Base-by-base conservation (phyloP, 2,329 filamentous ascomycete species). In the Rhynchosporium agropyri region DNA sequence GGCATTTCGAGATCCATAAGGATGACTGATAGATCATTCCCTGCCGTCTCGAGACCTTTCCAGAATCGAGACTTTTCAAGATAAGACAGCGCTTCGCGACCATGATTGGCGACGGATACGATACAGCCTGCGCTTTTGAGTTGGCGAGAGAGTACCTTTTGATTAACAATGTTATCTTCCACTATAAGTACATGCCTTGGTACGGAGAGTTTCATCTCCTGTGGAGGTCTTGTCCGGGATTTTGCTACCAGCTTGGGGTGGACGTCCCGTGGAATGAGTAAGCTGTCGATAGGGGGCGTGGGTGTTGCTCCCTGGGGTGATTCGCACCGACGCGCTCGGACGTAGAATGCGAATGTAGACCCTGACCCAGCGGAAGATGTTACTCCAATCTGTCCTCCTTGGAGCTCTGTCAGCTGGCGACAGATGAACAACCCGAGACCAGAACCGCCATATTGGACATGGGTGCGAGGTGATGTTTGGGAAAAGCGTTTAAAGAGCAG, bases 1-100 rank as follows among this genome's bases (percentile, higher is more conserved):
- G 89, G 89, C 89, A 91, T 91, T 71, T 90, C 87, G 63, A 90
- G 84, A 71, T 91, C 89, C 89, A 91, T 91, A 13, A 91, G 78
- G 13, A 91, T 82, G 6, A 90, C 77, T 42, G 83, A 83, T 36
- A 88, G 76, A 1, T 78, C 76, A n/a, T 80, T 63, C 1, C 61
- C 64, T 10, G 36, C 15, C 3, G 33, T 60, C 3, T 62, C 61
- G 5, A 36, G 43, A 28, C 63, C 59, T 28, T 55, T 53, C 62
- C 67, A 70, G 48, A 67, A 61, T 50, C 66, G 58, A 1, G 67
- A 57, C 28, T 56, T 63, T 28, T 57, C 49, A 1, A 73, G 56
- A 20, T 68, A 68, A 8, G 84, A 79, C 15, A 86, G 76, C 0
- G 83, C 83, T 69, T 86, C 83, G 45, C 80, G 67, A 6, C 84